phyloP scores from a whole-genome alignment of 1,139 yeast genomes.

The Lodderomyces parapsilosis region DNA sequence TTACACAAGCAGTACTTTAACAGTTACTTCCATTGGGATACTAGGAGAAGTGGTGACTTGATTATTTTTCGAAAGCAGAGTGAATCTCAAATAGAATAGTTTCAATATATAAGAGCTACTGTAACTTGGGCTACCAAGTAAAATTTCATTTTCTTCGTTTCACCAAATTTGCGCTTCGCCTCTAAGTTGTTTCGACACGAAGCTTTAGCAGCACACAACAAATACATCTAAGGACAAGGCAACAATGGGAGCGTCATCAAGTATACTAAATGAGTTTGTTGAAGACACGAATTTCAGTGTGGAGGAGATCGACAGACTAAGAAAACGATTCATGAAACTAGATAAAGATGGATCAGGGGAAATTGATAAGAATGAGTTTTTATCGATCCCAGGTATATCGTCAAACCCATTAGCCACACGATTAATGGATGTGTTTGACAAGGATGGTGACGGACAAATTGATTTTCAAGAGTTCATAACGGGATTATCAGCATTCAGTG shows the following conservation, averaged over 20 bases:
- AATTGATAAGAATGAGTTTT: slow-evolving; percentile 85
- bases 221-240: neutral
- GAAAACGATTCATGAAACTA: slow-evolving; percentile 91
- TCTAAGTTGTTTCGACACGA: neutral
- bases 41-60: slow-evolving; percentile 75
- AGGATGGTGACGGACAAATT: slow-evolving; percentile 88
- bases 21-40: slow-evolving; percentile 84
- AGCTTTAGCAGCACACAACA: neutral
- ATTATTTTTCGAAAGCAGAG: slow-evolving; percentile 48
- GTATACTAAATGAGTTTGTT: slow-evolving; percentile 62
- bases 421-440: slow-evolving; percentile 91
- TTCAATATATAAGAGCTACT: too few species aligned
- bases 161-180: too few species aligned
- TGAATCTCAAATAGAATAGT: neutral
- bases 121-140: neutral
- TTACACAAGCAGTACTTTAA: slow-evolving; percentile 66
- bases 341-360: slow-evolving; percentile 94
- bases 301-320: slow-evolving; percentile 87
- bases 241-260: slow-evolving; percentile 64
- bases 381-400: slow-evolving; percentile 89
- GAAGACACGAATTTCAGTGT: slow-evolving; percentile 83
- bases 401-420: slow-evolving; percentile 87
- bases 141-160: too few species aligned
- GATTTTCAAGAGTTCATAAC: slow-evolving; percentile 94
- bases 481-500: slow-evolving; percentile 87